Evolutionary conservation across 2,329 filamentous ascomycete genomes (phyloP), one percentile per base, ranked within the genome.

Genomic region (Sporothrix euskadiensis): DNA sequence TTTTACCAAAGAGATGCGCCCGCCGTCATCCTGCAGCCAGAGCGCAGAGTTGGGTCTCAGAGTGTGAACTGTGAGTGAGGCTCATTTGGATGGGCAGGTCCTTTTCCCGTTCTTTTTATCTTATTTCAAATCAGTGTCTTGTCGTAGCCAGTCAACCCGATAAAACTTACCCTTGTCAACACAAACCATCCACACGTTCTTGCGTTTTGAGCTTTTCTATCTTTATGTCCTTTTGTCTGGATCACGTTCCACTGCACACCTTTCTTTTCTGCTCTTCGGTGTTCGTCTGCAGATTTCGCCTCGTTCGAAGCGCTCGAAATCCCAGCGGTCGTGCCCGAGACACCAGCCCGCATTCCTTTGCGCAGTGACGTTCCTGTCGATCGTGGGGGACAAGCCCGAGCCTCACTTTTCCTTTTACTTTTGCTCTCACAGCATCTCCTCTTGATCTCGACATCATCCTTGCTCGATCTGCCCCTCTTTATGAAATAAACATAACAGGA

Each of bases 321-420:
- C 32, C 30, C 41, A 71, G 35, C 44, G 65, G 66, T 39, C 47
- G 66, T 41, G 47, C 30, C 66, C 47, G 66, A 54, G 59, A 72
- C 44, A 66, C 3, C 57, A 66, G 32, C 39, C 71, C n/a, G 41
- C 71, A 73, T 73, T 73, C 52, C 69, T 49, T 52, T 56, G 30
- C 19, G 10, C 47, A 22, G 30, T 52, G 47, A 39, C 47, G 66
- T 54, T 39, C 30, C 47, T 54, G 66, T 69, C 66, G 66, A 54
- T 54, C 66, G 66, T 14, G 47, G 63, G 14, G 22, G 52, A 49
- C 63, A 68, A 65, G 39, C 39, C 39, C 30, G n/a, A 41, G 39
- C 44, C 41, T 68, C 22, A 14, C 12, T 30, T 41, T 30, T 30
- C 5, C 10, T 26, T 22, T 16, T 8, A 35, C 61, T 47, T n/a